Percentiles rank a stretch among this genome's conserved stretches.
phyloP scores from a whole-genome alignment of 345 rosid species.

The Rhodamnia argentea region DNA sequence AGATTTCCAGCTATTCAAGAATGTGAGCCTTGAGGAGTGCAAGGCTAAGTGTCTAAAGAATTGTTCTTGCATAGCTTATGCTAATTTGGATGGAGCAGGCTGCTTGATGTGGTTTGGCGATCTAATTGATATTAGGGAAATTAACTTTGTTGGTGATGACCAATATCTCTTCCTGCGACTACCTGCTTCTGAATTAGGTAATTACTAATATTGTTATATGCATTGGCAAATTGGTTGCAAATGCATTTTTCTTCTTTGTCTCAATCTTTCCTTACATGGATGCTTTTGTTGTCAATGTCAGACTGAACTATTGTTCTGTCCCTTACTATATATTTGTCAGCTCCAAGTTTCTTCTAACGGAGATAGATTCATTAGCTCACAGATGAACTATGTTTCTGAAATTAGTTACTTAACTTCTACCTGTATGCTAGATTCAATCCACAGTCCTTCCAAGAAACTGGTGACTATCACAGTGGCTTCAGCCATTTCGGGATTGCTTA shows the following conservation, averaged over 20 bases:
- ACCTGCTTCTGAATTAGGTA: neutral
- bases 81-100: constrained; percentile 8
- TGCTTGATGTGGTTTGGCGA: constrained; percentile 19
- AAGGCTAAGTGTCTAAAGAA: constrained; percentile 7
- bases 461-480: neutral
- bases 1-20: constrained; percentile 15
- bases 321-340: no score
- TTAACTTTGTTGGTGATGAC: no score
- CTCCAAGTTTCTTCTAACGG: neutral
- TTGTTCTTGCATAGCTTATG: constrained; percentile 28
- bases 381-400: neutral
- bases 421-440: neutral
- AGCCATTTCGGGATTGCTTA: neutral
- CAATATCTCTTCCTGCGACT: neutral
- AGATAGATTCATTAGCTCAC: neutral
- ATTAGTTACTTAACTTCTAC: neutral
- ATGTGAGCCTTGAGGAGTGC: constrained; percentile 6
- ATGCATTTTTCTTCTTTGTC: neutral
- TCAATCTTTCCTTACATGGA: neutral
- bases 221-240: neutral
- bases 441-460: neutral
- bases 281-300: no score
- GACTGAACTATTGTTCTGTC: no score
- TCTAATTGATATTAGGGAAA: neutral
- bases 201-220: neutral